Percentiles rank a stretch among this genome's conserved stretches.
These are phyloP conservation scores for Castanopsis chinensis DNA, from an alignment of 306 rosid species.

Conservation along the genomic window DNA sequence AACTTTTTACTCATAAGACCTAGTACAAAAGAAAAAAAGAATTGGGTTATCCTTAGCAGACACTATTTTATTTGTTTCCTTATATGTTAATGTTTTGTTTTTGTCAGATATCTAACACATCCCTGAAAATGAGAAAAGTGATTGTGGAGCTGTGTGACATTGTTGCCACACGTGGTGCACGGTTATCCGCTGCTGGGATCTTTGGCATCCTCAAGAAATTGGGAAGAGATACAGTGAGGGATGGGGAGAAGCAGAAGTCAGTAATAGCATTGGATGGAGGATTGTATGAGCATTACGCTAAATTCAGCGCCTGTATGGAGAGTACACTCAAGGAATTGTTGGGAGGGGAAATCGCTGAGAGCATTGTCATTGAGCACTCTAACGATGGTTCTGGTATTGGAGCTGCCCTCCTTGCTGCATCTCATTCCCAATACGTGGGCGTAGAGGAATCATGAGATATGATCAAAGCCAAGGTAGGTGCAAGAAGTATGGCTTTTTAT, in stretches of 20 bases:
- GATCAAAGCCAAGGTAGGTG: constrained; percentile 19
- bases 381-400: constrained; percentile 96
- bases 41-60: background rate
- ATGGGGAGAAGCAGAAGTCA: constrained; percentile 67
- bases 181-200: constrained; percentile 84
- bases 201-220: constrained; percentile 78
- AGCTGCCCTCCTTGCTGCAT: constrained; percentile 94
- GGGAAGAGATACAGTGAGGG: constrained; percentile 73
- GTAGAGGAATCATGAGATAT: constrained; percentile 49
- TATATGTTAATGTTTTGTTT: background rate
- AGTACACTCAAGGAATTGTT: constrained; percentile 70
- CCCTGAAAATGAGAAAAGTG: constrained; percentile 69
- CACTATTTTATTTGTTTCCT: background rate
- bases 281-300: constrained; percentile 73
- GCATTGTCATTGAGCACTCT: constrained; percentile 57
- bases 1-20: background rate
- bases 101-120: constrained; percentile 64
- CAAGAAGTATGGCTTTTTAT: constrained; percentile 32
- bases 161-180: constrained; percentile 83
- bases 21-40: too few relatives aligned
- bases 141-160: constrained; percentile 62
- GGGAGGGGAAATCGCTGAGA: constrained; percentile 65
- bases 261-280: constrained; percentile 93
- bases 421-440: constrained; percentile 79
- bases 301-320: constrained; percentile 79